Evolutionary conservation across 2,329 filamentous ascomycete species (phyloP).

Genomic region (Chaetomiaceae sp.): DNA sequence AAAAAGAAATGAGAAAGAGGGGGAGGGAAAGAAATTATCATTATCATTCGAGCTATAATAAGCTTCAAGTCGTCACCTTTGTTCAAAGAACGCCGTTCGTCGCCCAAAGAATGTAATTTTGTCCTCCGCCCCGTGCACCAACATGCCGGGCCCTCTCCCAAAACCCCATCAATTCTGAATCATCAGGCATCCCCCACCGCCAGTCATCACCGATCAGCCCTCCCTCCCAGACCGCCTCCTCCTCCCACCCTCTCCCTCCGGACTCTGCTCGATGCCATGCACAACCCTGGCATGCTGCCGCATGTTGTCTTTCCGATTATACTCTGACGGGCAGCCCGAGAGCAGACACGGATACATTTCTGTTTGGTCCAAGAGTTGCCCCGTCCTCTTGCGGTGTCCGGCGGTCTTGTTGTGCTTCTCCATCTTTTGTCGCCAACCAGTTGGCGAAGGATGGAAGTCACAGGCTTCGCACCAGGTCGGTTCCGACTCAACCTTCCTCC

Average conservation of each 20-base stretch:
- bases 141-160: too few species aligned
- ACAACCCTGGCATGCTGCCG: background rate
- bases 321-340: background rate
- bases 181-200: too few species aligned
- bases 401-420: conserved; percentile 5
- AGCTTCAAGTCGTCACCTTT: too few species aligned
- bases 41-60: background rate
- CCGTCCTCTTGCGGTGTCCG: conserved; percentile 7
- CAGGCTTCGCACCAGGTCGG: conserved; percentile 4
- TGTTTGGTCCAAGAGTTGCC: background rate
- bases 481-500: background rate
- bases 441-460: background rate
- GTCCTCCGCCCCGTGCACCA: too few species aligned
- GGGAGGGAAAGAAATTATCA: background rate
- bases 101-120: too few species aligned
- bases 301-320: conserved; percentile 14
- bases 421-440: conserved; percentile 12
- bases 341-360: background rate
- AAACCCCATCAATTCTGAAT: too few species aligned
- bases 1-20: background rate
- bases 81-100: too few species aligned
- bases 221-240: background rate
- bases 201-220: too few species aligned
- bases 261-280: background rate
- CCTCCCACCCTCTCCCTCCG: background rate